A percentile compares a stretch with the other conserved stretches of the same genome.
Conservation (phyloP, 2,329 filamentous ascomycete genomes). For the Rhytidhysteron rufulum region DNA sequence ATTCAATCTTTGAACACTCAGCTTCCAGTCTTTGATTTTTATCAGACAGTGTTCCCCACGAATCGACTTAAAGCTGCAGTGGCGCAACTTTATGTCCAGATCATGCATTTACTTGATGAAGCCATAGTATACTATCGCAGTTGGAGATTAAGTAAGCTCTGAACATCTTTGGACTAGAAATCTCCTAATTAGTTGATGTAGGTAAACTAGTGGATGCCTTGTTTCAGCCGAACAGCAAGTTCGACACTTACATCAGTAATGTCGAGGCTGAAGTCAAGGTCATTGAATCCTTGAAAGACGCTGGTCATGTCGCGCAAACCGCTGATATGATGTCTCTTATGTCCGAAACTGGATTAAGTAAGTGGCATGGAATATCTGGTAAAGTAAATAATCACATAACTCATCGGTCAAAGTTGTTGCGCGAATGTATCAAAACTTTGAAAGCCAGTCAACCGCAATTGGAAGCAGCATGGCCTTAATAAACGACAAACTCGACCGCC, state of each 20-base stretch:
- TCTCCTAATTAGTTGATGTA: neutral
- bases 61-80: neutral
- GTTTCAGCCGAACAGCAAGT: conserved; percentile 2
- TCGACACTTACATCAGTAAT: conserved; percentile 1
- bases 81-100: neutral
- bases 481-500: conserved; percentile 1
- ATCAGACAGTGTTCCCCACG: neutral
- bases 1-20: neutral
- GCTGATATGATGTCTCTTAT: conserved; percentile 2
- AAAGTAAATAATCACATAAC: no score
- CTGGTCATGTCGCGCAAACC: neutral
- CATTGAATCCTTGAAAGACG: neutral
- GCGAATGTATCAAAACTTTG: conserved; percentile 1
- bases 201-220: conserved; percentile 1
- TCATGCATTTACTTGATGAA: conserved; percentile 1
- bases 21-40: neutral
- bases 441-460: neutral
- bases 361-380: no score
- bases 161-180: no score
- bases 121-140: conserved; percentile 1
- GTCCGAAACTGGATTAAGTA: neutral
- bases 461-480: neutral
- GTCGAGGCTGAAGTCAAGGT: neutral
- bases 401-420: conserved; percentile 2
- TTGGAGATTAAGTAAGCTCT: neutral